Evolutionary conservation across 495 filamentous ascomycete species (phyloP), one percentile per base, ranked within the genome.

Genomic region (Penicillium soppii): DNA sequence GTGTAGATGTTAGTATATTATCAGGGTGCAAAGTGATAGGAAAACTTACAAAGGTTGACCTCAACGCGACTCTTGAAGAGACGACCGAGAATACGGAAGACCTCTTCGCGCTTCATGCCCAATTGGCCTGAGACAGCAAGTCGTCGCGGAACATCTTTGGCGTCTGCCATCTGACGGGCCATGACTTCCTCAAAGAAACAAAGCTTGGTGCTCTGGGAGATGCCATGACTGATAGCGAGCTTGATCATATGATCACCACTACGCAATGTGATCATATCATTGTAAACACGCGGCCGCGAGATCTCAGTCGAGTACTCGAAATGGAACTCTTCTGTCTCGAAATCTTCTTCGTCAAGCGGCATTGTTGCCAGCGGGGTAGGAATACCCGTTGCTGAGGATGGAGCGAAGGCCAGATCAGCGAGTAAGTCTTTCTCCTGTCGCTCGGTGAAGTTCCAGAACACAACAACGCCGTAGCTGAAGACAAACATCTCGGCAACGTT

Each of bases 221-320:
- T 96, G 38, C 91, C 95, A 65, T 99, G 95, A 58, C 86, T 90
- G 72, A 99, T 99, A 10, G 91, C 89, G 4, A 99, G 78, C 70
- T 97, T 97, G 63, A 97, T 94, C 94, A 97, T 97, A 74, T 97
- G 95, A 72, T 99, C 94, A 13, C 90, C 89, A 36, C 87, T 91
- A 25, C 91, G 80, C 10, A 99, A 75, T 1, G 94, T 99, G 65
- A 99, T 97, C 95, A 99, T 97, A 65, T 99, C 94, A 66, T 99
- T 96, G 70, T 90, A 99, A 48, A 99, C 87, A 48, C 94, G 79
- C 7, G 94, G 95, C 20, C 91, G 81, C 33, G 89, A 84, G 21
- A 92, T 89, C 42, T 88, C 79, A 1, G 83, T 81, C 51, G 87
- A 92, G 69, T 99, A 99, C 63, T 97, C 91, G 69, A 99, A 97